These are phyloP conservation scores for Tetrapisispora iriomotensis DNA, from an alignment of 805 yeast species.

Conservation along the genomic window DNA sequence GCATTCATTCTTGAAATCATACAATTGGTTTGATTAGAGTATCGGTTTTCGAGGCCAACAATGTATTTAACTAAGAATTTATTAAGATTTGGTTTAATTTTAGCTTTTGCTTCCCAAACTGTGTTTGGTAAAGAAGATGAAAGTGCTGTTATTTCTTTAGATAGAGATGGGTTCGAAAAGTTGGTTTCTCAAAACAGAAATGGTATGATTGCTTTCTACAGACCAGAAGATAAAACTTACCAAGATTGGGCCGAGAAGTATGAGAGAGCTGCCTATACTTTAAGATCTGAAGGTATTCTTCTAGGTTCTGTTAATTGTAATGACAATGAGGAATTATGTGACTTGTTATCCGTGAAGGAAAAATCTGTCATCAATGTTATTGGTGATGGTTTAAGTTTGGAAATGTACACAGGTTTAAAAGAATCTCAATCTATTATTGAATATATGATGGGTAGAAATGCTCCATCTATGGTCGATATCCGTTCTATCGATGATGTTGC, in stretches of 20 bases:
- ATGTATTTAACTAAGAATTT: no score
- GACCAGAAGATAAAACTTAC: neutral
- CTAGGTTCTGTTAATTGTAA: conserved; percentile 83
- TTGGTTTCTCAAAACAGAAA: neutral
- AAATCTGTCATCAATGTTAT: conserved; percentile 77
- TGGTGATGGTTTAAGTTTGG: conserved; percentile 42
- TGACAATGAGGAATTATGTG: conserved; percentile 64
- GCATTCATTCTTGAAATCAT: no score
- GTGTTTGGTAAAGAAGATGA: neutral
- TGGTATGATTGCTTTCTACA: conserved; percentile 1
- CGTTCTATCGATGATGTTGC: conserved; percentile 41
- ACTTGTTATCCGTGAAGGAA: conserved; percentile 57
- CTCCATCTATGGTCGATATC: conserved; percentile 61
- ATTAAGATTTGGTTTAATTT: neutral
- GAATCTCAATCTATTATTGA: no score
- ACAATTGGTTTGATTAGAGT: no score
- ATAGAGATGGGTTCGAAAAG: neutral
- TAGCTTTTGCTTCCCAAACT: neutral
- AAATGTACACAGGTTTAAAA: no score
- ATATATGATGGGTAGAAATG: conserved; percentile 70
- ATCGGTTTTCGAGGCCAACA: no score
- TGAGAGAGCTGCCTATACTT: conserved; percentile 44
- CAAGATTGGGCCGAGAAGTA: neutral
- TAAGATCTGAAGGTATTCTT: conserved; percentile 47
- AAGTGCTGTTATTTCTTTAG: neutral